These are phyloP conservation scores for Colletotrichum phormii DNA, from an alignment of 2,329 filamentous ascomycete species.

Conservation along the genomic window DNA sequence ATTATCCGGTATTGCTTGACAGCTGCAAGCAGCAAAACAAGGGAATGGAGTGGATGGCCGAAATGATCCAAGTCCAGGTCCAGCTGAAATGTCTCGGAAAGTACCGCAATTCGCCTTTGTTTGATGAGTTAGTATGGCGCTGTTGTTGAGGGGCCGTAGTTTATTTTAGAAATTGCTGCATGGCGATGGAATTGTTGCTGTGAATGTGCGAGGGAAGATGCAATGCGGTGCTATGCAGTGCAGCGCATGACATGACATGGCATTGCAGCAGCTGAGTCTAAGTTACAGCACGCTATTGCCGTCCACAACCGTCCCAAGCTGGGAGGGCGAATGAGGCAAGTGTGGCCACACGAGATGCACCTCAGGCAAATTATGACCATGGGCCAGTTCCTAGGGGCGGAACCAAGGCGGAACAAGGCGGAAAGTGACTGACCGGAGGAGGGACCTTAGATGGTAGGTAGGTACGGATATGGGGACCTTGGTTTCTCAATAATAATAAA, in stretches of 20 bases:
- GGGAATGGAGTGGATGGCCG: background rate
- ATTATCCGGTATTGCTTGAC: background rate
- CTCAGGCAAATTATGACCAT: background rate
- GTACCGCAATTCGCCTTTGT: background rate
- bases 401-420: constrained; percentile 10
- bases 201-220: background rate
- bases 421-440: background rate
- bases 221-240: constrained; percentile 7
- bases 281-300: constrained; percentile 2
- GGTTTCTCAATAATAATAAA: background rate
- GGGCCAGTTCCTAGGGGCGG: constrained; percentile 7
- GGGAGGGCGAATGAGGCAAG: background rate
- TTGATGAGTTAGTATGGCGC: background rate
- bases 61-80: background rate
- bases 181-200: background rate
- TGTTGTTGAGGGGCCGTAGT: background rate
- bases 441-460: no score
- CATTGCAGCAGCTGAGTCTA: constrained; percentile 22
- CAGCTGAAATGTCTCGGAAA: background rate
- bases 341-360: background rate
- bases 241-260: constrained; percentile 6
- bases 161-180: background rate
- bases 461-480: background rate
- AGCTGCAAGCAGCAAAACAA: constrained; percentile 23
- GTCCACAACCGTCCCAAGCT: background rate